Base-by-base conservation (phyloP, 2,329 filamentous ascomycete genomes). In the Fusarium sp. region DNA sequence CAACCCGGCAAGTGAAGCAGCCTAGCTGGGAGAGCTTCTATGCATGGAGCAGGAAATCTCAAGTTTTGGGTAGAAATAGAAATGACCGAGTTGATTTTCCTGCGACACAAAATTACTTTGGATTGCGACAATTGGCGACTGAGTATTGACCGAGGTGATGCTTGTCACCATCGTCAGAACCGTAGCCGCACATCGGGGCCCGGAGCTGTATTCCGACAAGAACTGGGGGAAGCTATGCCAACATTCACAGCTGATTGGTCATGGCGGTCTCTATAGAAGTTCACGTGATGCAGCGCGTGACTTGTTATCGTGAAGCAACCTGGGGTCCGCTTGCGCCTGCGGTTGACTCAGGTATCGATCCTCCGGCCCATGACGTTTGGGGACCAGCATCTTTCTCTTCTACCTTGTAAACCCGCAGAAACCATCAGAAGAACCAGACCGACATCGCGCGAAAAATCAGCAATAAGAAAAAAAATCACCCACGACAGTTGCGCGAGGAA, bases 321-420 rank as follows among this genome's bases (percentile, higher is more conserved):
- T n/a, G 49, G 51, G 51, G 22, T 54, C 58, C 67, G 54, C 57
- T 51, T 61, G 50, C 53, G 50, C 49, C 47, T 49, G 17, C 40
- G 44, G 47, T 65, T 45, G 50, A 63, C 56, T 53, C 44, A 56
- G 62, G 52, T 71, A 71, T 71, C 64, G 56, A 65, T 66, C 50
- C 54, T 40, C 63, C 49, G 52, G 65, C 62, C 68, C 68, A 71
- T 68, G 58, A 71, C 62, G 66, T 66, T 66, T 45, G 54, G 27
- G 27, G 10, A 65, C 57, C 56, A 37, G 61, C 46, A 65, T 65
- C 57, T 46, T 54, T 71, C 56, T 54, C 49, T 54, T 71, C 56
- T 65, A 45, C 40, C 44, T 68, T 60, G 45, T 45, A 68, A 71
- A 63, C 54, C 68, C 65, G 37, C 65, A 59, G 49, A 57, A 64